These are phyloP conservation scores for Tricholoma bakamatsutake DNA, from an alignment of 768 basidiomycete genomes.

Conservation along the genomic window DNA sequence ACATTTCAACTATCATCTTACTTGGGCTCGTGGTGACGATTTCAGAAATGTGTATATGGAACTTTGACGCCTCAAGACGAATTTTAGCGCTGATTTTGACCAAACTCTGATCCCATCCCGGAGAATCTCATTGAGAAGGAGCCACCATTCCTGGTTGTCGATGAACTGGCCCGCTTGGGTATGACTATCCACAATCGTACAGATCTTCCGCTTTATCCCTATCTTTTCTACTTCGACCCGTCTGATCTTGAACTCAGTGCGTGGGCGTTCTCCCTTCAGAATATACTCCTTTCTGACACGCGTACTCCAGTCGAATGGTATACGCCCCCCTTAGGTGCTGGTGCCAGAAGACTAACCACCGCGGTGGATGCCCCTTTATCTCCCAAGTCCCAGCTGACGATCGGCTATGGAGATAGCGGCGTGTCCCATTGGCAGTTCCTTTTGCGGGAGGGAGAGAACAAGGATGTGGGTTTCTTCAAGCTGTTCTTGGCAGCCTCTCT, in stretches of 20 bases:
- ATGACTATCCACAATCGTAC: constrained; percentile 31
- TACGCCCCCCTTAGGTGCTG: constrained; percentile 22
- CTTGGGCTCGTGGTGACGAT: constrained; percentile 13
- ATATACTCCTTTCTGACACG: background rate
- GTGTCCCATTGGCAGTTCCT: constrained; percentile 25
- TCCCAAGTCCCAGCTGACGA: constrained; percentile 20
- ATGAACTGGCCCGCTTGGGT: constrained; percentile 24
- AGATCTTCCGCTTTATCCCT: constrained; percentile 28
- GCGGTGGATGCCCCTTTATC: constrained; percentile 22
- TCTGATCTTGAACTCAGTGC: constrained; percentile 30
- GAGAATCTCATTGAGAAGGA: constrained; percentile 24
- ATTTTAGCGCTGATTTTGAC: constrained; percentile 16
- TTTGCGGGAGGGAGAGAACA: constrained; percentile 21
- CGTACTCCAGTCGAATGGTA: constrained; percentile 20
- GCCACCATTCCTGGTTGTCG: constrained; percentile 20
- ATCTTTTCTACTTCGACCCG: constrained; percentile 38
- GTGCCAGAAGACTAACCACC: constrained; percentile 13
- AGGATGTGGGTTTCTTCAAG: constrained; percentile 39
- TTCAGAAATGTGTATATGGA: constrained; percentile 26
- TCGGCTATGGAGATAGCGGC: constrained; percentile 37
- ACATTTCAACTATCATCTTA: constrained; percentile 27
- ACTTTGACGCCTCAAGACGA: constrained; percentile 19
- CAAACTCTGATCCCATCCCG: constrained; percentile 13
- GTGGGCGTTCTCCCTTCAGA: constrained; percentile 6
- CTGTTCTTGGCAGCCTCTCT: constrained; percentile 33